Base-by-base conservation (phyloP, 345 rosid species). In the Citrus hindsii region DNA sequence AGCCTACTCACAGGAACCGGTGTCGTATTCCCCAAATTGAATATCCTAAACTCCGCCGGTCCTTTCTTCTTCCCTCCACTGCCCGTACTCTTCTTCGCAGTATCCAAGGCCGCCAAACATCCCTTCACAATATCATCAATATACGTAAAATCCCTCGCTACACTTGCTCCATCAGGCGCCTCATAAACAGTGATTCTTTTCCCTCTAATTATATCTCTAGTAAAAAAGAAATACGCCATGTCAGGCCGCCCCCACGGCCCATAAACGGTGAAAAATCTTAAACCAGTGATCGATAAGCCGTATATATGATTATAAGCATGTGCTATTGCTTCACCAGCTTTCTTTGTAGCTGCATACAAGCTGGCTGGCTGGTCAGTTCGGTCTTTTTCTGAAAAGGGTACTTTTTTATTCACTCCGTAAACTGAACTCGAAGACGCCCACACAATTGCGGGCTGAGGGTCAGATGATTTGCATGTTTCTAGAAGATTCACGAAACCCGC, bases 361-460 rank as follows among this genome's bases (percentile, higher is more conserved):
- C 92, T 90, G 35, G 92, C 92, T 2, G 92, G 94, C 4, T 81
- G 90, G 65, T 89, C 91, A 0, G 91, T 89, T 58, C 89, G 80
- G 69, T 92, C 96, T 69, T 85, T 86, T 79, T 92, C 93, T 1
- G 91, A 88, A 78, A 90, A 92, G 6, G 95, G 95, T 21, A 90
- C 93, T 74, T 89, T 85, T 1, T 85, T 76, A 78, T 90, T 92
- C n/a, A 87, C 80, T 6, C 93, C 89, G 56, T 91, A 90, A 33
- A 91, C 95, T 13, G 92, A 91, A 77, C 95, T 92, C 61, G 93
- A 87, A 1, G 96, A 90, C 4, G 93, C 93, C 93, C 96, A 90
- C 32, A 92, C 90, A 32, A 92, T 83, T 10, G 92, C 80, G 4
- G 92, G 96, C 65, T 92, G 93, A 0, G 92, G 92, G 72, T 79